Evolutionary conservation across 208 protist genomes (phyloP).

Genomic region (Naegleria lovaniensis): DNA sequence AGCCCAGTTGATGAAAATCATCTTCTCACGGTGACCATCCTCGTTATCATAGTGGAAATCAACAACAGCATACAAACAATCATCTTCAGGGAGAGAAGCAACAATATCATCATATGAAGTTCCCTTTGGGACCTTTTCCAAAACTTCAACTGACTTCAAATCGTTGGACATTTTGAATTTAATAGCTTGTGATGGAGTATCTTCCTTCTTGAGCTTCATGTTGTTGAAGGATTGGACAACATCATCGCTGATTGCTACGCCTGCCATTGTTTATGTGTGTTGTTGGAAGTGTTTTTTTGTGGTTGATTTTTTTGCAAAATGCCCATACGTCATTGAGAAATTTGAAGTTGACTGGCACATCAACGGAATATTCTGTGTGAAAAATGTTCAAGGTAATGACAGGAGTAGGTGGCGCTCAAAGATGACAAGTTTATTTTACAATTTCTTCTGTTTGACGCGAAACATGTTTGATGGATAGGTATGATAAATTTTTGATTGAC

Average conservation of each 20-base stretch:
- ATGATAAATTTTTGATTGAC: too few species aligned
- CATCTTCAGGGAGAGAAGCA: constrained; percentile 42
- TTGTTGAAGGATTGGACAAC: background rate
- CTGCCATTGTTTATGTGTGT: background rate
- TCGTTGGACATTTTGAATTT: constrained; percentile 10
- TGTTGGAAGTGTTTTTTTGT: background rate
- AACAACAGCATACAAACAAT: constrained; percentile 59
- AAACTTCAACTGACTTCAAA: constrained; percentile 46
- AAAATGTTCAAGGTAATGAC: too few species aligned
- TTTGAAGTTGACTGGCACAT: too few species aligned
- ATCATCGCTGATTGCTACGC: background rate
- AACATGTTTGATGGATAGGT: too few species aligned
- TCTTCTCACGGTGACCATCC: constrained; percentile 53
- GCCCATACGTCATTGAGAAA: too few species aligned
- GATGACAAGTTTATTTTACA: too few species aligned
- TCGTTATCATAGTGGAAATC: constrained; percentile 49
- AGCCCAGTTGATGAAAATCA: constrained; percentile 51
- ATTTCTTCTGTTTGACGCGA: too few species aligned
- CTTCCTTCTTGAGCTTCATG: background rate
- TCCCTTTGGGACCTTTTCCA: constrained; percentile 21
- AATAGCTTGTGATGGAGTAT: background rate
- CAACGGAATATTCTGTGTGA: too few species aligned
- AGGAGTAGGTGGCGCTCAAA: too few species aligned
- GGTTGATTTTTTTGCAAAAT: too few species aligned
- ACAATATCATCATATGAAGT: constrained; percentile 54